phyloP scores from a whole-genome alignment of 495 filamentous ascomycete species.

The Aspergillus panamensis region DNA sequence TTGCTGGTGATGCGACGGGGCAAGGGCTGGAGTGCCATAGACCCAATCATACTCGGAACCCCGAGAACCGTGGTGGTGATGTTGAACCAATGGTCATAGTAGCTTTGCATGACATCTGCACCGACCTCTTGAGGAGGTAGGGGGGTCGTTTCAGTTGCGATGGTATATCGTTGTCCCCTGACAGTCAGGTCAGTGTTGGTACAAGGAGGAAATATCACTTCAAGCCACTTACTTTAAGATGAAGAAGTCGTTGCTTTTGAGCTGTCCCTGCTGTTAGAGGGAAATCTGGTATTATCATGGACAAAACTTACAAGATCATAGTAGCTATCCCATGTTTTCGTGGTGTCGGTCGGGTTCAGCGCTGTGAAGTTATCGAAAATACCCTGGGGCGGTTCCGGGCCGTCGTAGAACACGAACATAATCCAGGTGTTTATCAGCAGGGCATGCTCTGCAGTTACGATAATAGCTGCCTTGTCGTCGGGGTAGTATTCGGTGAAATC shows the following conservation, averaged over 20 bases:
- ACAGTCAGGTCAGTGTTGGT: conserved; percentile 11
- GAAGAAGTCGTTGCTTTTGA: conserved; percentile 38
- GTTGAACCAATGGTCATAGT: conserved; percentile 53
- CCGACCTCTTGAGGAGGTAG: conserved; percentile 43
- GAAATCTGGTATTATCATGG: not conserved
- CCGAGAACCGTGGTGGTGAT: conserved; percentile 36
- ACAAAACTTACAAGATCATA: conserved; percentile 42
- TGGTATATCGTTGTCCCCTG: conserved; percentile 50
- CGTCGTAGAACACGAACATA: conserved; percentile 62
- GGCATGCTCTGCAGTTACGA: conserved; percentile 52
- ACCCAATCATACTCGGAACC: conserved; percentile 47
- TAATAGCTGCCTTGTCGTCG: conserved; percentile 51
- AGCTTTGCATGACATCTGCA: conserved; percentile 40
- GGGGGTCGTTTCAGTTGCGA: conserved; percentile 56
- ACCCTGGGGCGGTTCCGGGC: conserved; percentile 49
- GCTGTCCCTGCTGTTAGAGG: conserved; percentile 12
- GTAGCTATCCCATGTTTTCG: conserved; percentile 51
- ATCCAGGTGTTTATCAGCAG: conserved; percentile 53
- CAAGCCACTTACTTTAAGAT: conserved; percentile 32
- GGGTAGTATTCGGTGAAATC: conserved; percentile 52
- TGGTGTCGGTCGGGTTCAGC: conserved; percentile 46
- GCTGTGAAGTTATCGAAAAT: conserved; percentile 55
- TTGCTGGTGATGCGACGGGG: conserved; percentile 46
- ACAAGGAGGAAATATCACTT: no score
- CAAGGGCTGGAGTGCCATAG: conserved; percentile 56